phyloP scores from a whole-genome alignment of 2,329 filamentous ascomycete genomes.

The Hysterium pulicare region DNA sequence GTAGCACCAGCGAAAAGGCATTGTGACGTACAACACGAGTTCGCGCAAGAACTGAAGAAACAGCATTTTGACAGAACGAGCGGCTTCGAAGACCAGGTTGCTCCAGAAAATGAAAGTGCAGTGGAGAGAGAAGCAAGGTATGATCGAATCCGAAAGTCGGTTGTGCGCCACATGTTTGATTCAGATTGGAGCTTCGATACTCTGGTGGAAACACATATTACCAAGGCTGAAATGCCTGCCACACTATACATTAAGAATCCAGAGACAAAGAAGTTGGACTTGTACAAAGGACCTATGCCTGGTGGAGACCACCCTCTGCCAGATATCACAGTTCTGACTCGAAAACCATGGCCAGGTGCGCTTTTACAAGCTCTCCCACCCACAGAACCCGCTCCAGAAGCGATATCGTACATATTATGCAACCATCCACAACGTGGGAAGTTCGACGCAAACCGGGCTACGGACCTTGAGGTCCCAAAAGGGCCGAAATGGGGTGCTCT shows the following conservation, averaged over 20 bases:
- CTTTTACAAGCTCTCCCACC: constrained; percentile 63
- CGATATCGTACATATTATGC: constrained; percentile 84
- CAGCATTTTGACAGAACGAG: constrained; percentile 15
- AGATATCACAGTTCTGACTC: constrained; percentile 68
- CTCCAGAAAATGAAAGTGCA: constrained; percentile 23
- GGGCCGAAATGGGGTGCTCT: constrained; percentile 60
- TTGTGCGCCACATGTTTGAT: constrained; percentile 76
- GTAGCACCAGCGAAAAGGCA: constrained; percentile 39
- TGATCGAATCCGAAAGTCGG: constrained; percentile 54
- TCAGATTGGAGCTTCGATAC: constrained; percentile 72
- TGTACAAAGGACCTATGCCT: constrained; percentile 67
- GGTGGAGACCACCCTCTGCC: constrained; percentile 50
- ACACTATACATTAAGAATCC: constrained; percentile 65
- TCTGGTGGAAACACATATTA: constrained; percentile 63
- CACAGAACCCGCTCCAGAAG: constrained; percentile 62
- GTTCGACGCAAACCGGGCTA: constrained; percentile 67
- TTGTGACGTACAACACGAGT: constrained; percentile 7
- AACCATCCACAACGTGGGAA: constrained; percentile 73
- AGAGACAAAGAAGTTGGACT: constrained; percentile 60
- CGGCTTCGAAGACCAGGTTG: constrained; percentile 28
- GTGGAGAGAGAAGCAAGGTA: constrained; percentile 40
- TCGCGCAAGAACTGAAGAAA: constrained; percentile 6
- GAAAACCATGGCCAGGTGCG: constrained; percentile 76
- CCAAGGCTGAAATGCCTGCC: constrained; percentile 64
- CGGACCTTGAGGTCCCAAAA: constrained; percentile 59